phyloP scores from a whole-genome alignment of 768 basidiomycete species.

The Auricularia sp. region DNA sequence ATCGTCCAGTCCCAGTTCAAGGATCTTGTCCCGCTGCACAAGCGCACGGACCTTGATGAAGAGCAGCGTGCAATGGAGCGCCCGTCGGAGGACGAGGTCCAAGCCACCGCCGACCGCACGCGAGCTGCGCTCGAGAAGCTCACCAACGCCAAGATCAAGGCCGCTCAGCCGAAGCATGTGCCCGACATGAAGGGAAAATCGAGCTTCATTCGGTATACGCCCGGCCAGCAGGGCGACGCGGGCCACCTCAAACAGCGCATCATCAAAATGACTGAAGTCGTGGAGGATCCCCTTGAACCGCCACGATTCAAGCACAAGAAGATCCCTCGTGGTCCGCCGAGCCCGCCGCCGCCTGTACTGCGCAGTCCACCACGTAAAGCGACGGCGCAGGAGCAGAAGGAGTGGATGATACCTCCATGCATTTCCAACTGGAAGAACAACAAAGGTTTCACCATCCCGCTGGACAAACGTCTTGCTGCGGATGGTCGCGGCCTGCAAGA shows the following conservation, averaged over 20 bases:
- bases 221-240: slow-evolving; percentile 63
- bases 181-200: slow-evolving; percentile 78
- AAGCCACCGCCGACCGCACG: slow-evolving; percentile 85
- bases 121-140: slow-evolving; percentile 87
- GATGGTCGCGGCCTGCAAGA: slow-evolving; percentile 98
- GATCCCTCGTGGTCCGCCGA: slow-evolving; percentile 92
- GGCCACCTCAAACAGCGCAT: slow-evolving; percentile 81
- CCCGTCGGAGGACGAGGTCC: slow-evolving; percentile 88
- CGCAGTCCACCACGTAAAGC: slow-evolving; percentile 94
- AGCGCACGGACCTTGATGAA: slow-evolving; percentile 82
- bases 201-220: slow-evolving; percentile 91
- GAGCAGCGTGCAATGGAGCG: slow-evolving; percentile 71
- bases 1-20: slow-evolving; percentile 93
- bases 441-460: slow-evolving; percentile 98
- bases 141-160: slow-evolving; percentile 93
- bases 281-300: slow-evolving; percentile 95
- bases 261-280: slow-evolving; percentile 98
- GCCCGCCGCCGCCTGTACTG: slow-evolving; percentile 91
- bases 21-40: slow-evolving; percentile 85
- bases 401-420: slow-evolving; percentile 99
- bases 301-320: slow-evolving; percentile 98
- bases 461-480: slow-evolving; percentile 95
- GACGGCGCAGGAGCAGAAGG: slow-evolving; percentile 95
- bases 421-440: slow-evolving; percentile 99
- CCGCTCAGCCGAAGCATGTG: slow-evolving; percentile 93